These are phyloP conservation scores for Rhodotorula taiwanensis DNA, from an alignment of 768 basidiomycete genomes.

Conservation along the genomic window DNA sequence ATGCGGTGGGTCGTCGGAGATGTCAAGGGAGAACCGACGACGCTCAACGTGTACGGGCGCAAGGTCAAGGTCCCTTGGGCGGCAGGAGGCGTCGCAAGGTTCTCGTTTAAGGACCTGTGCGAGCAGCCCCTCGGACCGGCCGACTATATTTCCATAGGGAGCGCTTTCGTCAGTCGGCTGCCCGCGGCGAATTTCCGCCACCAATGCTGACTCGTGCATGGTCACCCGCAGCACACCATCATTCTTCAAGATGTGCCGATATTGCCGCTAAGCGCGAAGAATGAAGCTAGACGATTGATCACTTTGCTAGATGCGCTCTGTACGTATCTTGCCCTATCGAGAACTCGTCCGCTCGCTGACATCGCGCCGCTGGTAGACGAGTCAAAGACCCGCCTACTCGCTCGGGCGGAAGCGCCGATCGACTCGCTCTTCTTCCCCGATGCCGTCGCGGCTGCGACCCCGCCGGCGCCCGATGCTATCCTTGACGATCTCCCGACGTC, in stretches of 20 bases:
- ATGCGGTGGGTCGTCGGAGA: conserved; percentile 32
- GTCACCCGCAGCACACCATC: conserved; percentile 45
- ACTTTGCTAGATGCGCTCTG: conserved; percentile 59
- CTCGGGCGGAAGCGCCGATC: conserved; percentile 46
- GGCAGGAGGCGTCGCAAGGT: conserved; percentile 47
- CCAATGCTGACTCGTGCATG: not conserved
- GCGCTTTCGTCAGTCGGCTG: conserved; percentile 44
- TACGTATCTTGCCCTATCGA: conserved; percentile 43
- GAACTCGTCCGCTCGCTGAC: conserved; percentile 29
- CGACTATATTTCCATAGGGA: conserved; percentile 56
- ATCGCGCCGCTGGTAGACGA: conserved; percentile 16
- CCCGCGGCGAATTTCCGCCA: not conserved
- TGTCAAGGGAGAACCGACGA: conserved; percentile 17
- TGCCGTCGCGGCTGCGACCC: conserved; percentile 38
- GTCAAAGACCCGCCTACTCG: conserved; percentile 39
- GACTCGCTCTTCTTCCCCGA: conserved; percentile 58
- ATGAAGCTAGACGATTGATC: conserved; percentile 58
- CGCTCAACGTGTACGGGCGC: conserved; percentile 53
- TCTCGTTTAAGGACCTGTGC: conserved; percentile 54
- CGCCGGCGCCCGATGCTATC: not conserved
- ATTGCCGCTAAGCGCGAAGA: conserved; percentile 53
- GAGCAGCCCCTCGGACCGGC: conserved; percentile 54
- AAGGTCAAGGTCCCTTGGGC: conserved; percentile 50
- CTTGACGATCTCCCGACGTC: conserved; percentile 11
- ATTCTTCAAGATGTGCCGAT: conserved; percentile 53